These are phyloP conservation scores for Penicillium frequentans DNA, from an alignment of 2,329 filamentous ascomycete species.

Conservation along the genomic window DNA sequence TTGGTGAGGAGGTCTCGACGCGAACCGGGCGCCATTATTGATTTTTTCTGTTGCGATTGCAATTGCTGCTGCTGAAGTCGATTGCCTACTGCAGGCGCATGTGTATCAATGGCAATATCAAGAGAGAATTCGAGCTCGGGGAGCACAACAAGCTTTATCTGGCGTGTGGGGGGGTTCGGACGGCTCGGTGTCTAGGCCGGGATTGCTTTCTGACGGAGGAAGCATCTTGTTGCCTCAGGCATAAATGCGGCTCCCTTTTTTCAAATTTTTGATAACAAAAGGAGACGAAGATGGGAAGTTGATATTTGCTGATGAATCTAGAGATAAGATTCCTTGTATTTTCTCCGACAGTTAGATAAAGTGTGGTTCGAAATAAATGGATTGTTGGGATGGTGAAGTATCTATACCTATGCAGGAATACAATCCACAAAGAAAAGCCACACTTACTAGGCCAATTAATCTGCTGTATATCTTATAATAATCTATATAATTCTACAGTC, in stretches of 20 bases:
- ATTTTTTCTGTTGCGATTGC: constrained; percentile 10
- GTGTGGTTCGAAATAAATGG: no score
- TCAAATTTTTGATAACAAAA: not conserved
- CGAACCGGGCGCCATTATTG: constrained; percentile 38
- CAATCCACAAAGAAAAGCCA: no score
- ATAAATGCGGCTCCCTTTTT: not conserved
- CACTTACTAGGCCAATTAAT: no score
- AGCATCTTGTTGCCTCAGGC: constrained; percentile 20
- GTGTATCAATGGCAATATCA: constrained; percentile 5
- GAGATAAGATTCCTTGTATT: no score
- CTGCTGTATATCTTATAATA: no score
- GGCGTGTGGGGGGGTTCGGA: not conserved
- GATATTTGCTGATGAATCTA: not conserved
- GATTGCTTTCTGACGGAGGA: constrained; percentile 2
- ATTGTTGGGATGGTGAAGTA: no score
- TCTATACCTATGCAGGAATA: no score
- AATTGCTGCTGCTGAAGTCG: constrained; percentile 15
- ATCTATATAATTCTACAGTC: no score
- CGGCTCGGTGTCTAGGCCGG: not conserved
- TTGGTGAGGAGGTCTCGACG: constrained; percentile 54
- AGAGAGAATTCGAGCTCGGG: not conserved
- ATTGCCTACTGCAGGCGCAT: constrained; percentile 10
- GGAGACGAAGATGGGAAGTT: not conserved
- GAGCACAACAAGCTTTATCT: constrained; percentile 1
- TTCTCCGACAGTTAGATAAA: no score